These are phyloP conservation scores for Ogataea glucozyma DNA, from an alignment of 805 yeast genomes.

Conservation along the genomic window DNA sequence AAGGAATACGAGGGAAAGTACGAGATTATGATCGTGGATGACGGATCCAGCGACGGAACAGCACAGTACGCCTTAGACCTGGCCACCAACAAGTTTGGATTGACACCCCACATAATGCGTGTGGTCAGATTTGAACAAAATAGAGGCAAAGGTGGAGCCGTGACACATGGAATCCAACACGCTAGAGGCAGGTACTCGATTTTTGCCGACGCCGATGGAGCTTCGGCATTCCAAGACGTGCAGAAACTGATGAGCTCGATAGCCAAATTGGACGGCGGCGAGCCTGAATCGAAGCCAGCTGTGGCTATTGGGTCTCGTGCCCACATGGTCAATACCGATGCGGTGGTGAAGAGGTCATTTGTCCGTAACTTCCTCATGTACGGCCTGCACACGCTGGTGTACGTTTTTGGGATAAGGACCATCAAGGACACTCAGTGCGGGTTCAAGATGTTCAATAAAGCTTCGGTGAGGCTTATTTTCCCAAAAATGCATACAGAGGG, in stretches of 20 bases:
- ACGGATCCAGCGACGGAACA: conserved; percentile 86
- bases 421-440: conserved; percentile 97
- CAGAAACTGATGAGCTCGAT: conserved; percentile 49
- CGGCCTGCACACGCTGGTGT: conserved; percentile 84
- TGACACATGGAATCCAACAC: conserved; percentile 84
- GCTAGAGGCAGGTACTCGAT: conserved; percentile 71
- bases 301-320: conserved; percentile 93
- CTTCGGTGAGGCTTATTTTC: conserved; percentile 64
- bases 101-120: conserved; percentile 61
- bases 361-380: conserved; percentile 91
- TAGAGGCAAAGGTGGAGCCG: conserved; percentile 97
- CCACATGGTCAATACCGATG: conserved; percentile 94
- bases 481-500: conserved; percentile 95
- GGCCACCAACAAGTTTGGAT: conserved; percentile 48
- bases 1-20: conserved; percentile 38
- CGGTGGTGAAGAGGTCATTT: conserved; percentile 91
- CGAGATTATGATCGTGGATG: conserved; percentile 89
- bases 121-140: conserved; percentile 71
- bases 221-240: conserved; percentile 77
- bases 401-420: conserved; percentile 81
- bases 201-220: conserved; percentile 98
- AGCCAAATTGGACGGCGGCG: conserved; percentile 24
- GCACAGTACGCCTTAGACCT: conserved; percentile 67
- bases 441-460: conserved; percentile 82
- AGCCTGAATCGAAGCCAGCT: conserved; percentile 42